phyloP scores from a whole-genome alignment of 2,329 filamentous ascomycete genomes.

The Gyromitra esculenta region DNA sequence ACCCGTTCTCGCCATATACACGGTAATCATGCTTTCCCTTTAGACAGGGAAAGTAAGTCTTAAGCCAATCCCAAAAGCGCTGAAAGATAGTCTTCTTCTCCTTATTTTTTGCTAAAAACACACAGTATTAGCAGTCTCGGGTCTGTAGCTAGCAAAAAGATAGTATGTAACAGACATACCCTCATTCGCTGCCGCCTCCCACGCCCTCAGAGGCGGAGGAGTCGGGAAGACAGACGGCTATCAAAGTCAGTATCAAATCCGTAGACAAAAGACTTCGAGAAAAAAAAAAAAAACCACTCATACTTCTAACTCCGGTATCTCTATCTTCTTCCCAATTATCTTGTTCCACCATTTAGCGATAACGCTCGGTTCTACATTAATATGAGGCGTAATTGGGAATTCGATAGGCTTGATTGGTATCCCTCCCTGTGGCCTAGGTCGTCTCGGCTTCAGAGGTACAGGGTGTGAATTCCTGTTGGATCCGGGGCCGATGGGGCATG shows the following conservation, averaged over 20 bases:
- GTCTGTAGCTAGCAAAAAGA: too few species aligned
- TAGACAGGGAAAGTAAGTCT: slow-evolving; percentile 8
- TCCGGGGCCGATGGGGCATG: neutral
- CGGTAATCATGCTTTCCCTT: neutral
- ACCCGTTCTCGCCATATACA: slow-evolving; percentile 12
- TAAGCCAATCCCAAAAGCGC: slow-evolving; percentile 23
- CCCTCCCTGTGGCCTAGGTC: neutral
- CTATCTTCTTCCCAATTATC: neutral
- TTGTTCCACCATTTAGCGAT: neutral
- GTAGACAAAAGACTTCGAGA: neutral
- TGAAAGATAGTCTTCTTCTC: neutral
- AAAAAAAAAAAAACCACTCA: neutral
- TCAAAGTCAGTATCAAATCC: neutral
- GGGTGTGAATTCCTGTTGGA: too few species aligned
- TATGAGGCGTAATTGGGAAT: too few species aligned
- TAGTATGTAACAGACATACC: neutral
- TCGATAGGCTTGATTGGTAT: neutral
- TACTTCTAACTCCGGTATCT: slow-evolving; percentile 1
- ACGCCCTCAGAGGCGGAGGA: neutral
- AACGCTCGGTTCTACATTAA: neutral
- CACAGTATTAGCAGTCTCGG: neutral
- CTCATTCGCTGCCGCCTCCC: slow-evolving; percentile 8
- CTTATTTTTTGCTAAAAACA: neutral
- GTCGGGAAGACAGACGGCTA: slow-evolving; percentile 3
- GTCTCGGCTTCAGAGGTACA: too few species aligned